Percentiles rank a stretch among this genome's conserved stretches.
Conservation (phyloP, 1,284 basidiomycete genomes). For the Ceratobasidium sp. region DNA sequence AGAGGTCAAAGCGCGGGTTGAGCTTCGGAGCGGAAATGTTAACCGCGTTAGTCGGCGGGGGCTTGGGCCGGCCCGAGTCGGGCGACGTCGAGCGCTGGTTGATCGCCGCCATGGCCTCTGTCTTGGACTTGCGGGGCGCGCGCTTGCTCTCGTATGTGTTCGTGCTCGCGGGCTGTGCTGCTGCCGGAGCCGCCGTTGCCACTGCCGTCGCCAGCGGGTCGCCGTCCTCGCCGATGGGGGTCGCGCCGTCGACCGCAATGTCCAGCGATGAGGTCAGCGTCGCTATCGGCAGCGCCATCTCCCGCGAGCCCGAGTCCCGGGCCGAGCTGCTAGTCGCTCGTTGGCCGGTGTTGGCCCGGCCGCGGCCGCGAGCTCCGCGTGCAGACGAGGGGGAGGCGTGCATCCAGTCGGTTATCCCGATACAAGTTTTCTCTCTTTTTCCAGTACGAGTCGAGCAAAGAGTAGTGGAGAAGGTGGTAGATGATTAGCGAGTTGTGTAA, state of each 20-base stretch:
- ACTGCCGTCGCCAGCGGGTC: conserved; percentile 3
- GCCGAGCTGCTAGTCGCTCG: conserved; percentile 1
- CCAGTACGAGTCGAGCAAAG: neutral
- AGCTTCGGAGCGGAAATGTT: conserved; percentile 53
- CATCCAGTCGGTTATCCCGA: neutral
- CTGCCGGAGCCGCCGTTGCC: neutral
- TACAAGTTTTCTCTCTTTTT: no score
- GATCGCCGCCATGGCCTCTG: conserved; percentile 81
- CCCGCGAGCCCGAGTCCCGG: neutral
- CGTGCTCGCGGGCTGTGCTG: neutral
- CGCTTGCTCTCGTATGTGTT: conserved; percentile 57
- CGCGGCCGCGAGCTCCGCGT: conserved; percentile 21
- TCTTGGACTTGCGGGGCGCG: conserved; percentile 88
- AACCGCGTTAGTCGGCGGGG: conserved; percentile 57
- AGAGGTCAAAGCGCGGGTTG: conserved; percentile 70
- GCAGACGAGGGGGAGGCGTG: conserved; percentile 19
- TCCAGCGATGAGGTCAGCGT: conserved; percentile 39
- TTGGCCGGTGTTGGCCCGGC: conserved; percentile 16
- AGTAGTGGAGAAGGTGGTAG: conserved; percentile 2
- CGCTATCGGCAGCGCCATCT: conserved; percentile 24
- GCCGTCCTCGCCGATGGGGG: conserved; percentile 26
- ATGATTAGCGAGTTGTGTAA: conserved; percentile 9
- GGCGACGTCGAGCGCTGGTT: conserved; percentile 73
- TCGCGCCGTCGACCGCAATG: conserved; percentile 31
- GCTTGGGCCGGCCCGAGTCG: conserved; percentile 66